Evolutionary conservation across 2,329 filamentous ascomycete species (phyloP).

Genomic region (Fusarium nygamai): DNA sequence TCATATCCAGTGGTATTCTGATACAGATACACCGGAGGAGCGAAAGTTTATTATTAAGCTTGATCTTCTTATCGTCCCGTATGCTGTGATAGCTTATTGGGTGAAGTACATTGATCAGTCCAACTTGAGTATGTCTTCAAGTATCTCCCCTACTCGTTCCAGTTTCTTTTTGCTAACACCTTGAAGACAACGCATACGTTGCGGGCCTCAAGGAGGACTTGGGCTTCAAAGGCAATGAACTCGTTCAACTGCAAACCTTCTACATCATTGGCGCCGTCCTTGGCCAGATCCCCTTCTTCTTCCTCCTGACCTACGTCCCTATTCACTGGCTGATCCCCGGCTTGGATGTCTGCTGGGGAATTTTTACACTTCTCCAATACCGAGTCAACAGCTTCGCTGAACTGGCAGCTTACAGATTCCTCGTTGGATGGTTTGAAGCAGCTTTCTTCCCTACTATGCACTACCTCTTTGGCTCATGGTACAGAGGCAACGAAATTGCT

Average conservation of each 20-base stretch:
- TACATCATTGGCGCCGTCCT: slow-evolving; percentile 58
- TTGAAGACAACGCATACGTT: slow-evolving; percentile 63
- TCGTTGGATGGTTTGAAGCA: slow-evolving; percentile 63
- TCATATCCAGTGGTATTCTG: slow-evolving; percentile 21
- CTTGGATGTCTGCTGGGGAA: slow-evolving; percentile 63
- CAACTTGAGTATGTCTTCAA: slow-evolving; percentile 29
- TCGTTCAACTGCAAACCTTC: slow-evolving; percentile 65
- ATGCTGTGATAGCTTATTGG: slow-evolving; percentile 41
- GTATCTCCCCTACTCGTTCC: rapidly evolving
- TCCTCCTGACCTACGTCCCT: slow-evolving; percentile 57
- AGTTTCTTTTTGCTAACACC: neutral
- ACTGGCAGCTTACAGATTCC: slow-evolving; percentile 62
- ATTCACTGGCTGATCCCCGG: slow-evolving; percentile 62
- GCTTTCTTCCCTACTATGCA: slow-evolving; percentile 54
- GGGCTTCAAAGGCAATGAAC: slow-evolving; percentile 61
- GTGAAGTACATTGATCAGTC: slow-evolving; percentile 43
- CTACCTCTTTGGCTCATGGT: slow-evolving; percentile 56
- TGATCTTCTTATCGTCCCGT: slow-evolving; percentile 61
- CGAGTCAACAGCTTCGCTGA: slow-evolving; percentile 60
- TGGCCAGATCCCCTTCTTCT: slow-evolving; percentile 62
- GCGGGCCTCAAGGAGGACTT: slow-evolving; percentile 64
- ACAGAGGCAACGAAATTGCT: slow-evolving; percentile 57
- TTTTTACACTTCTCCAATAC: slow-evolving; percentile 66
- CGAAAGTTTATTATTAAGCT: slow-evolving; percentile 51
- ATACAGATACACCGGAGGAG: slow-evolving; percentile 16